Evolutionary conservation across 1,139 yeast species (phyloP), one percentile per base, ranked within the genome.

Genomic region (Blastobotrys raffinosifermentans): DNA sequence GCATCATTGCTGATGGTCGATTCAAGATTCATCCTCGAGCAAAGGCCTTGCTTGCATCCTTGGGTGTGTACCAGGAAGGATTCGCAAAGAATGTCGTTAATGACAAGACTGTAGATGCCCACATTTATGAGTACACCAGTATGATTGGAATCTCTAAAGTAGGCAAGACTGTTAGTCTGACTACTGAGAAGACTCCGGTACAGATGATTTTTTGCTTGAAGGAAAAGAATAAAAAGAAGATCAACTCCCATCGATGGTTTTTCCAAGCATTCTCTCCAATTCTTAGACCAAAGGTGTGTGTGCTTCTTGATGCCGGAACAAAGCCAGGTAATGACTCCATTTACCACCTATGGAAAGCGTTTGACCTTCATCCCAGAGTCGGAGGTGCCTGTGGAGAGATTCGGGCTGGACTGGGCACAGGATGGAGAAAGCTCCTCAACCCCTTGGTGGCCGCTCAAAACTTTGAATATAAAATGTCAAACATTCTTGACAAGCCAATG

Each of bases 341-440:
- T 38, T 83, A 76, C 59, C 77, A 78, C 50, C 66, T 83, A 40
- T 83, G 94, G 94, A 75, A 73, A 54, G 63, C 81, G 8, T 83
- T 83, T 58, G 77, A 79, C 47, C 46, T 51, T 20, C 80, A 82
- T 55, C 74, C 80, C 1, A 69, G 72, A 41, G 85, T 83, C n/a
- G 94, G 87, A 0, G 94, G 94, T 15, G 87, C 93, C 2, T 83
- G 94, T 69, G 94, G 94, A 19, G 94, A 83, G 55, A 82, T 83
- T 66, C 73, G 72, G 44, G 84, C 82, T 2, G 70, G 79, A 43
- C 65, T 81, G 41, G 91, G 93, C 4, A 69, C 66, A 3, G 72
- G 71, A 4, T 69, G 69, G 39, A 61, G 63, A 38, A 66, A 79
- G 39, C 66, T 83, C 34, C 55, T 72, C 17, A 83, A 83, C 54